Evolutionary conservation across 148 eudicot genomes (phyloP).

Genomic region (Rhododendron mucronatum): DNA sequence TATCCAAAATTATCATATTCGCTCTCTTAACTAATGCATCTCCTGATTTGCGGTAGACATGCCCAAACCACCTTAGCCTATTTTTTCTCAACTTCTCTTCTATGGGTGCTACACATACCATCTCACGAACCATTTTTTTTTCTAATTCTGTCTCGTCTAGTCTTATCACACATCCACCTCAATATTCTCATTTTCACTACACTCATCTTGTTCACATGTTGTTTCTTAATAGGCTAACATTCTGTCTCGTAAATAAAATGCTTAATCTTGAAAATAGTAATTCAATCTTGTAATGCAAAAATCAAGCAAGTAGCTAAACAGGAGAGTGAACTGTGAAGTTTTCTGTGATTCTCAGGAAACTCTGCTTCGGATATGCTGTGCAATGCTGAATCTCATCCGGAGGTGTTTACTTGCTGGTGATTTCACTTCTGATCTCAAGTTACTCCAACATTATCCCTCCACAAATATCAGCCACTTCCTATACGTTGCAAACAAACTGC

Average conservation of each 20-base stretch:
- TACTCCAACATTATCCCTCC: constrained; percentile 85
- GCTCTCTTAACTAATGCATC: no score
- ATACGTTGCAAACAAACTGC: constrained; percentile 89
- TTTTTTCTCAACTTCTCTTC: no score
- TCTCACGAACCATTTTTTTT: no score
- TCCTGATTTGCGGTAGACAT: no score
- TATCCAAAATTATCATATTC: no score
- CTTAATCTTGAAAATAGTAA: not conserved
- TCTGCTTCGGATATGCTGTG: constrained; percentile 84
- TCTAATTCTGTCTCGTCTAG: no score
- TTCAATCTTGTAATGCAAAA: not conserved
- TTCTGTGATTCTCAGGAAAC: constrained; percentile 61
- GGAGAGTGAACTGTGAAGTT: not conserved
- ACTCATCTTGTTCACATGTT: no score
- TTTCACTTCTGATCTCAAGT: constrained; percentile 90
- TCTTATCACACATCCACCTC: no score
- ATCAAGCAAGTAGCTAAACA: not conserved
- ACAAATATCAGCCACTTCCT: constrained; percentile 86
- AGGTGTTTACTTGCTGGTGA: constrained; percentile 96
- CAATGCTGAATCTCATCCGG: constrained; percentile 83
- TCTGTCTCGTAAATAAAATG: not conserved
- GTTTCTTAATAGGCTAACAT: no score
- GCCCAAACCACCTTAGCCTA: no score
- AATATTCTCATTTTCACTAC: no score
- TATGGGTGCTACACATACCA: no score